Base-by-base conservation (phyloP, 2,329 filamentous ascomycete species). In the Zymoseptoria tritici region DNA sequence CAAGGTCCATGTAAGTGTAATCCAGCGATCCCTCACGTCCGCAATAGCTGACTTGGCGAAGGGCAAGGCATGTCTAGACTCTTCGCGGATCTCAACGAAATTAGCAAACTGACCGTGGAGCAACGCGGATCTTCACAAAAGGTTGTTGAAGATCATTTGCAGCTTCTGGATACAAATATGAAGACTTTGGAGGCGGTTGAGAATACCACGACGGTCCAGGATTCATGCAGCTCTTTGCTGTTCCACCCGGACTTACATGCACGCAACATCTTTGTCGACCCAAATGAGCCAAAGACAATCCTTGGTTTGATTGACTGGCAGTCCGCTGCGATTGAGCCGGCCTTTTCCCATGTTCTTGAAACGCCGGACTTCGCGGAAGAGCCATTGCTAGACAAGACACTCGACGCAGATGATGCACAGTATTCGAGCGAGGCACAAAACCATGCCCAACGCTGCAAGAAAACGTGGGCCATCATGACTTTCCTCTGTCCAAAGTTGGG, bases 241-340 rank as follows among this genome's bases (percentile, higher is more conserved):
- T 71, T 70, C 64, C 71, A 74, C 56, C 63, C 67, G 31, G 69
- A 74, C 62, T 62, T 73, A 29, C 70, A 72, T 59, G 63, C 58
- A 36, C 67, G 68, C 19, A 74, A 74, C 58, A 72, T 75, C 53
- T 72, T 74, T 58, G 68, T 74, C 49, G 68, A 71, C 54, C 57
- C 64, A 56, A 61, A 62, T 36, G 61, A 72, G 46, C 68, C 68
- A 5, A 70, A 67, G 42, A 63, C 64, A 55, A 69, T 73, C 52
- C 65, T 69, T 9, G 66, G 66, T 42, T 70, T 73, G 57, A 72
- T 75, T 42, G 71, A 74, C 57, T 75, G 72, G 72, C 69, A 74
- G 65, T 66, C 64, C 13, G 59, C 60, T 13, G 59, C 60, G 16
- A 57, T 67, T 22, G 57, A 63, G 49, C 65, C 66, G 13, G 55